phyloP scores from a whole-genome alignment of 2,329 filamentous ascomycete genomes.

The Claviceps cyperi region DNA sequence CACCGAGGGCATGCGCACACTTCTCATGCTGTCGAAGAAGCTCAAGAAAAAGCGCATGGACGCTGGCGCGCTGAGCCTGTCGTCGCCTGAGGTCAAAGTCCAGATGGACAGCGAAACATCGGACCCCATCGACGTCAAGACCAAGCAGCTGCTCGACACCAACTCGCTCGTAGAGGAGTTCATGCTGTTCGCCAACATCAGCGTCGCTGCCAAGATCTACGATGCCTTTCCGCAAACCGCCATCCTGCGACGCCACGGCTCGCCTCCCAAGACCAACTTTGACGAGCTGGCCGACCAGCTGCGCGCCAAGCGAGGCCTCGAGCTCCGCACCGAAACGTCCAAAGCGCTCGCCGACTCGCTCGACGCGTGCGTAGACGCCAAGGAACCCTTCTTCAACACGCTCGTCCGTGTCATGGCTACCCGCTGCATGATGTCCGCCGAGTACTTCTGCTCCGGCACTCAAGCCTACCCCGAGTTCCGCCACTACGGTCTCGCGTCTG shows the following conservation, averaged over 20 bases:
- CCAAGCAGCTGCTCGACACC: conserved; percentile 83
- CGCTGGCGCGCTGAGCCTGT: conserved; percentile 84
- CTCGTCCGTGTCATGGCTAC: conserved; percentile 95
- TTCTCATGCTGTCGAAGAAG: conserved; percentile 82
- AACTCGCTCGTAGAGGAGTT: conserved; percentile 98
- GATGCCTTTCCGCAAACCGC: conserved; percentile 89
- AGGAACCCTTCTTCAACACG: conserved; percentile 95
- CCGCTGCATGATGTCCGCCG: conserved; percentile 96
- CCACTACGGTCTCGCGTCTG: conserved; percentile 89
- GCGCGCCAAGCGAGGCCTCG: conserved; percentile 68
- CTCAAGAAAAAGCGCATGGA: conserved; percentile 92
- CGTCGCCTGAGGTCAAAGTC: conserved; percentile 94
- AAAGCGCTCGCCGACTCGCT: conserved; percentile 88
- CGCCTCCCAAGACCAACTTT: conserved; percentile 91
- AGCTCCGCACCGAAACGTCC: conserved; percentile 72
- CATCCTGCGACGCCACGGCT: conserved; percentile 78
- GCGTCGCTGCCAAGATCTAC: conserved; percentile 81
- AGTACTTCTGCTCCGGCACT: conserved; percentile 93
- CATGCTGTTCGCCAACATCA: conserved; percentile 97
- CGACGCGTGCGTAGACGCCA: conserved; percentile 64
- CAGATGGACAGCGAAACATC: conserved; percentile 92
- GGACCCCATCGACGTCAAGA: conserved; percentile 91
- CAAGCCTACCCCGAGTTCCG: conserved; percentile 89
- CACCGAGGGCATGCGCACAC: conserved; percentile 73
- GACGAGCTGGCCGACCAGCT: conserved; percentile 87